Base-by-base conservation (phyloP, 495 filamentous ascomycete genomes). In the Neurospora intermedia region DNA sequence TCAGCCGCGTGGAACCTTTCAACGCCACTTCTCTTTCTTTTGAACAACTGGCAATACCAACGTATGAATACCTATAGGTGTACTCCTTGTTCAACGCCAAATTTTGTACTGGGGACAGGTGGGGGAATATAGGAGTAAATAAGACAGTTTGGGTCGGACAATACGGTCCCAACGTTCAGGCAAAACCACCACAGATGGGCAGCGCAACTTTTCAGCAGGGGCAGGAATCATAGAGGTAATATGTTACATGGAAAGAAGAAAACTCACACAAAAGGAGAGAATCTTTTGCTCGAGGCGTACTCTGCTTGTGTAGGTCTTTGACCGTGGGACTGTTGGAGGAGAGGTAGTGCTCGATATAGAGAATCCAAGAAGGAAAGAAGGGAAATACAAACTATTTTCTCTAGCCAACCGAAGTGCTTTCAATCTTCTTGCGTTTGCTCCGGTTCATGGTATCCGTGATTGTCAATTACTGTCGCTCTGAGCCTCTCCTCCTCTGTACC, bases 61-160 rank as follows among this genome's bases (percentile, higher is more conserved):
- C 3, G 8, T 18, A 20, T 45, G 18, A 16, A 45, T 45, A 9
- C 43, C n/a, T n/a, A n/a, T n/a, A 45, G 7, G 27, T 31, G 18
- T 45, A 45, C 43, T 45, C 8, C 43, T n/a, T 18, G 18, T 1
- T 10, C 43, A 31, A 31, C 27, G 2, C 27, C 27, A 31, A 31
- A 31, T 31, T 31, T 2, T 31, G 3, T 31, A 31, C 27, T 31
- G 42, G 13, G 42, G 42, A 43, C 15, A 5, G 4, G 42, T 1
- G 15, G 35, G 35, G 35, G 35, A 4, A 38, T 38, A 38, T 4
- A 3, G 35, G 27, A 31, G 27, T 31, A 31, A 31, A 31, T 31
- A 31, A 2, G 2, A 31, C 27, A 38, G 80, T 82, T 15, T 86
- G 85, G 85, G 84, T 75, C 8, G 78, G 78, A 10, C 83, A 85